Base-by-base conservation (phyloP, 192 early-diverging fungal species). In the Backusella liffmaniae region DNA sequence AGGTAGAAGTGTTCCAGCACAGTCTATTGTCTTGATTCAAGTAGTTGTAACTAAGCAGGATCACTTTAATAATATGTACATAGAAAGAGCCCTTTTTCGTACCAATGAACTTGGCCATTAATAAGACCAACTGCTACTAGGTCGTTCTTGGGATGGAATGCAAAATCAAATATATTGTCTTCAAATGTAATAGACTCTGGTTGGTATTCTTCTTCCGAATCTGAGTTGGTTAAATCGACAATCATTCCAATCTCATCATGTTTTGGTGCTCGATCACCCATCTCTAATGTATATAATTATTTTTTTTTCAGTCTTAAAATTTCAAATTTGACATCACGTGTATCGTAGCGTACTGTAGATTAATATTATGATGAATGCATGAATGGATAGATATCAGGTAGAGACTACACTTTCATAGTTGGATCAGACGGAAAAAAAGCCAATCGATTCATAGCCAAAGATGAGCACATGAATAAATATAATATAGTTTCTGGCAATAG, bases 61-160 rank as follows among this genome's bases (percentile, higher is more conserved):
- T 39, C 37, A 39, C 9, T 39, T 39, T 39, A 62, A 62, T 26
- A 62, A 26, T 12, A 12, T 62, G 3, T 6, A 49, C 37, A 71
- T 66, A 51, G 1, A 69, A 70, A 70, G 66, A 49, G 6, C 3
- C 3, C 26, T 75, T 32, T 29, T 34, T 30, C 4, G 7, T 83
- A 94, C 94, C 91, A 92, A 16, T 87, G 80, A 34, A 95, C 83
- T 66, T 92, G 83, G 42, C 94, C 94, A 26, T 86, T 90, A 46
- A 96, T 92, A 65, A 92, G 81, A n/a, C 90, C 90, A 7, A 89
- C 87, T 21, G 91, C 92, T 26, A 94, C 82, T 10, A 96, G 81
- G 71, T 90, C 81, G 0, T 74, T 32, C 32, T 32, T 72, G 8
- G 94, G 93, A 79, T 94, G 92, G 81, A 94, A 94, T 1, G 86